phyloP scores from a whole-genome alignment of 1,139 yeast genomes.

The Debaryomyces sp. region DNA sequence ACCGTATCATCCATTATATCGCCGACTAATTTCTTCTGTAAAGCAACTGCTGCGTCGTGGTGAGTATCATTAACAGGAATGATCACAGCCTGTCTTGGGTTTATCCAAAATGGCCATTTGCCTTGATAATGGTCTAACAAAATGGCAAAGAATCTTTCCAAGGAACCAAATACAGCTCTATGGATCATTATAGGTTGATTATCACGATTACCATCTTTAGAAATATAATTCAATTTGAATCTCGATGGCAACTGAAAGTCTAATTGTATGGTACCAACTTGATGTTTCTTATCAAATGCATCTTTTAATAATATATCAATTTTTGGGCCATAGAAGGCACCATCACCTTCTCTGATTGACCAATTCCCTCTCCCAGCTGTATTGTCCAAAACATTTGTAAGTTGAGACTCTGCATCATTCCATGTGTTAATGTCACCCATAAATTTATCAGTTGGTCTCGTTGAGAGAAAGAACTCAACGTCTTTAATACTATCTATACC shows the following conservation, averaged over 20 bases:
- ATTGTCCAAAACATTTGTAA: constrained; percentile 63
- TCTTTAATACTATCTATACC: constrained; percentile 52
- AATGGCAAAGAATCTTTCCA: constrained; percentile 90
- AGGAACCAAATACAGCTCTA: constrained; percentile 92
- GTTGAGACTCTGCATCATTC: constrained; percentile 79
- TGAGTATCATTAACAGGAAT: constrained; percentile 76
- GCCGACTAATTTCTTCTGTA: constrained; percentile 55
- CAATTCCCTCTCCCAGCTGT: constrained; percentile 60
- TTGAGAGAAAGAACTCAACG: constrained; percentile 77
- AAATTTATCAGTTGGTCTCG: constrained; percentile 82
- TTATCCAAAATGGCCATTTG: constrained; percentile 98
- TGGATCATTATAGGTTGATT: constrained; percentile 88
- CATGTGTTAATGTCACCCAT: constrained; percentile 85
- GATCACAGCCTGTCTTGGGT: constrained; percentile 89
- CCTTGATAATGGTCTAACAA: constrained; percentile 90
- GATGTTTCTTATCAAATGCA: constrained; percentile 82
- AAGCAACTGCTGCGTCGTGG: constrained; percentile 52
- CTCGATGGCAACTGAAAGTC: constrained; percentile 93
- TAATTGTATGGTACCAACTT: constrained; percentile 93
- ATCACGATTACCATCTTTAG: constrained; percentile 48
- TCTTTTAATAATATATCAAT: constrained; percentile 87
- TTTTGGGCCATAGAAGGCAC: constrained; percentile 98
- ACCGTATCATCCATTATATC: constrained; percentile 33
- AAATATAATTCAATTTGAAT: constrained; percentile 72
- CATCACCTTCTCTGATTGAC: constrained; percentile 87